Percentiles rank a stretch among this genome's conserved stretches.
Evolutionary conservation across 257 asterid genomes (phyloP).

Genomic region (Primulina tabacum): DNA sequence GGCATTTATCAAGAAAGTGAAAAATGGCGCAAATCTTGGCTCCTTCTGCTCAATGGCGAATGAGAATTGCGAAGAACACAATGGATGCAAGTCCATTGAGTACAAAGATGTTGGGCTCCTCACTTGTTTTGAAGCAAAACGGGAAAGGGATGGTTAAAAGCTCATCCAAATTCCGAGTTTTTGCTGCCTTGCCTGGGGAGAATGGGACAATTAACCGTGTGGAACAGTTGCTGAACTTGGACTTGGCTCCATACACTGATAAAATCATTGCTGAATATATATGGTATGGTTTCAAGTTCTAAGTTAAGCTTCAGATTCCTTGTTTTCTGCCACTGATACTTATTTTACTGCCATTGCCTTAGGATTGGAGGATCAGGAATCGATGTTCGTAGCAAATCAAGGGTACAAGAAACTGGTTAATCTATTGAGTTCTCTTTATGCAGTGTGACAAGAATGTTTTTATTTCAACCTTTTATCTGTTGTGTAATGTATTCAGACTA

Average conservation of each 20-base stretch:
- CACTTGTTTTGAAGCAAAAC: slow-evolving; percentile 65
- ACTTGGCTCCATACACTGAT: slow-evolving; percentile 72
- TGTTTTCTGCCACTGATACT: slow-evolving; percentile 1
- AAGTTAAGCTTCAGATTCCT: not conserved
- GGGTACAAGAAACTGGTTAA: slow-evolving; percentile 42
- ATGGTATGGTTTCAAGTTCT: slow-evolving; percentile 44
- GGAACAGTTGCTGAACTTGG: slow-evolving; percentile 86
- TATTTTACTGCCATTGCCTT: slow-evolving; percentile 19
- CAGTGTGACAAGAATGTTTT: slow-evolving; percentile 5
- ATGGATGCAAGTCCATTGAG: slow-evolving; percentile 52
- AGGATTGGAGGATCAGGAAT: slow-evolving; percentile 97
- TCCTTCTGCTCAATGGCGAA: slow-evolving; percentile 95
- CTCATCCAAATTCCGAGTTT: slow-evolving; percentile 62
- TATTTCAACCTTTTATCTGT: slow-evolving; percentile 10
- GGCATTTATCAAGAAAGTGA: slow-evolving; percentile 29
- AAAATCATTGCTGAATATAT: slow-evolving; percentile 92
- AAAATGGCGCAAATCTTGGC: slow-evolving; percentile 94
- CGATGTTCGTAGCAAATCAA: slow-evolving; percentile 90
- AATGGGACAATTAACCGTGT: slow-evolving; percentile 74
- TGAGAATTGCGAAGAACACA: slow-evolving; percentile 61
- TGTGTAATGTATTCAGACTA: slow-evolving; percentile 48
- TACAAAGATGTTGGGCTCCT: slow-evolving; percentile 69
- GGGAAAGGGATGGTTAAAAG: slow-evolving; percentile 50
- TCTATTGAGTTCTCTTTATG: not conserved
- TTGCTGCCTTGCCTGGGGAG: slow-evolving; percentile 49